Evolutionary conservation across 2,329 filamentous ascomycete genomes (phyloP).

Genomic region (Diaporthe capsici): DNA sequence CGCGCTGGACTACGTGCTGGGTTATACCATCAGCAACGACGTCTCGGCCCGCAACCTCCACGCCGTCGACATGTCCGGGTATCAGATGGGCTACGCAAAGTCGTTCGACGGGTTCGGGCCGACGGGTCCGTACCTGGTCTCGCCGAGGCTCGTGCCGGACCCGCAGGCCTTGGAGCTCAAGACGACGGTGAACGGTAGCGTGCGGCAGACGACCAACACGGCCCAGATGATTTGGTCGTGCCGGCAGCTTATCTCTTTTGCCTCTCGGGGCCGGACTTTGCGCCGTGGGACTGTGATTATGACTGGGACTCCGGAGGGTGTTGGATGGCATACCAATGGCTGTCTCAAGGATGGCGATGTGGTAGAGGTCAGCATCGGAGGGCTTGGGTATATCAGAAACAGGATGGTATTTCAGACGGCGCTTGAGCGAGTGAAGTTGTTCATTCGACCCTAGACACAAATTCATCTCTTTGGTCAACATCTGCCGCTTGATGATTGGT

Average conservation of each 20-base stretch:
- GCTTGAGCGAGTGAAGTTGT: not conserved
- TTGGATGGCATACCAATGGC: not conserved
- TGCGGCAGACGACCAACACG: slow-evolving; percentile 21
- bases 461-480: too few relatives aligned
- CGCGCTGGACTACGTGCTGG: slow-evolving; percentile 55
- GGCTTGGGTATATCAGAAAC: not conserved
- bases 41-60: slow-evolving; percentile 26
- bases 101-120: slow-evolving; percentile 27
- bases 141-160: not conserved
- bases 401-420: not conserved
- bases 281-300: slow-evolving; percentile 8
- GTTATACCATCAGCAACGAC: slow-evolving; percentile 23
- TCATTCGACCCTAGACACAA: too few relatives aligned
- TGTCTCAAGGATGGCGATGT: slow-evolving; percentile 3
- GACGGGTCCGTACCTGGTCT: slow-evolving; percentile 4
- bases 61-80: not conserved
- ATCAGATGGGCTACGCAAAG: slow-evolving; percentile 23
- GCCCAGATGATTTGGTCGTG: slow-evolving; percentile 26
- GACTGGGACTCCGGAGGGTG: not conserved
- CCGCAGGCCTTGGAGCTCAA: slow-evolving; percentile 12
- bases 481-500: too few relatives aligned
- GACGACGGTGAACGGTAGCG: slow-evolving; percentile 27
- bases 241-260: not conserved
- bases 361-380: not conserved
- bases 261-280: not conserved